Percentiles rank a stretch among this genome's conserved stretches.
Conservation (phyloP, 257 asterid genomes). For the Petunia secreta region DNA sequence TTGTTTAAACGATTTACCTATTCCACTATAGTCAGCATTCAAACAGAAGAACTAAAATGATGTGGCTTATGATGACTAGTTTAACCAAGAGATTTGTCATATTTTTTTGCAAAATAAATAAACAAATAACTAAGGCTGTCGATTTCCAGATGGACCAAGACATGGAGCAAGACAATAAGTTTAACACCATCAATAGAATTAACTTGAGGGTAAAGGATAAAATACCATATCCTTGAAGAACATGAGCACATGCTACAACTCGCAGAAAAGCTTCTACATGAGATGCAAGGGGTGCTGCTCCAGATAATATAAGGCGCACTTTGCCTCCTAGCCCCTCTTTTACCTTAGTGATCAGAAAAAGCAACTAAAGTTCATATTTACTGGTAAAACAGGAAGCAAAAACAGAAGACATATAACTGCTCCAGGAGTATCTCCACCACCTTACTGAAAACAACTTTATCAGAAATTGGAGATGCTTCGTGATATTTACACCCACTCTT, state of each 20-base stretch:
- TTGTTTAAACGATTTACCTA: background rate
- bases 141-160: background rate
- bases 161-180: background rate
- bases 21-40: background rate
- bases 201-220: slow-evolving; percentile 26
- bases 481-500: slow-evolving; percentile 66
- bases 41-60: background rate
- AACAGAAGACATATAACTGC: slow-evolving; percentile 15
- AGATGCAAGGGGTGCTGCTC: slow-evolving; percentile 98
- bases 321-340: slow-evolving; percentile 93
- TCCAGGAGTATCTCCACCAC: slow-evolving; percentile 41
- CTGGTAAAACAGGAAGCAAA: background rate
- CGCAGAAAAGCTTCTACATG: slow-evolving; percentile 89
- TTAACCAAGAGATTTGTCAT: background rate
- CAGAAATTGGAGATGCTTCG: slow-evolving; percentile 77
- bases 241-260: slow-evolving; percentile 81
- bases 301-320: slow-evolving; percentile 88
- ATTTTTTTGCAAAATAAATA: background rate
- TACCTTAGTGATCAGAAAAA: slow-evolving; percentile 48
- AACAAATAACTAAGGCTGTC: background rate
- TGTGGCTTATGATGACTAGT: background rate
- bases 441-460: slow-evolving; percentile 90
- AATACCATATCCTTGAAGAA: slow-evolving; percentile 98
- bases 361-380: background rate
- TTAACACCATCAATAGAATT: slow-evolving; percentile 2